Evolutionary conservation across 176 grass and related monocot genomes (phyloP), one percentile per base, ranked within the genome.

Genomic region (Coix lacrymajobi): DNA sequence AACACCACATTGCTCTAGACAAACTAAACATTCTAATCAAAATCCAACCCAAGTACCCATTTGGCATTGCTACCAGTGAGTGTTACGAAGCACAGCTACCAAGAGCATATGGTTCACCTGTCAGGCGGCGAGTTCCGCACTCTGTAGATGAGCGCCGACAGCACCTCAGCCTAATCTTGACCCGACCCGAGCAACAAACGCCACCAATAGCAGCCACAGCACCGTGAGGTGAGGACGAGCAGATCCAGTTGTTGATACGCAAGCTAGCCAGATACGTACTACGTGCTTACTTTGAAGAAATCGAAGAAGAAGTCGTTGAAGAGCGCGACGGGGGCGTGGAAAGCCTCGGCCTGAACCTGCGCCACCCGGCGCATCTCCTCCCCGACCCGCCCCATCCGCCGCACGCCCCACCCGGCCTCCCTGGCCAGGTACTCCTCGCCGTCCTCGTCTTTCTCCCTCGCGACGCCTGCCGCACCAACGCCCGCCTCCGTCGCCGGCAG

Each of bases 311-410:
- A 60, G 72, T 87, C 88, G 69, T 95, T 71, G 86, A 91, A 87
- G 83, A 95, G 65, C 32, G 88, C 74, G 57, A 95, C 75, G 37
- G 95, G 95, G 71, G 81, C 89, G 58, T 98, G 90, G 87, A 98
- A 98, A 58, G 96, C 96, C 85, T 95, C 89, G 12, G 96, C 91
- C 88, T 98, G 96, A 20, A 98, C 90, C 62, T 84, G 88, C 36
- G 92, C 86, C 43, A 94, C 92, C 85, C 89, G 81, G 39, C 90
- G 80, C 80, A 98, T 89, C 85, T 98, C 96, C 76, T 98, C 96
- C 26, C 88, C 87, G 28, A 91, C 79, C 80, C 85, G 74, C 22
- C 31, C 77, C 84, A 98, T 89, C 76, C 38, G 90, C 71, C 96
- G 88, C 41, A 98, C 92, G 17, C 88, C 88, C 90, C 96, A 98